A percentile compares a stretch with the other conserved stretches of the same genome.
phyloP scores from a whole-genome alignment of 1,139 yeast species.

The Pneumocystis canis region DNA sequence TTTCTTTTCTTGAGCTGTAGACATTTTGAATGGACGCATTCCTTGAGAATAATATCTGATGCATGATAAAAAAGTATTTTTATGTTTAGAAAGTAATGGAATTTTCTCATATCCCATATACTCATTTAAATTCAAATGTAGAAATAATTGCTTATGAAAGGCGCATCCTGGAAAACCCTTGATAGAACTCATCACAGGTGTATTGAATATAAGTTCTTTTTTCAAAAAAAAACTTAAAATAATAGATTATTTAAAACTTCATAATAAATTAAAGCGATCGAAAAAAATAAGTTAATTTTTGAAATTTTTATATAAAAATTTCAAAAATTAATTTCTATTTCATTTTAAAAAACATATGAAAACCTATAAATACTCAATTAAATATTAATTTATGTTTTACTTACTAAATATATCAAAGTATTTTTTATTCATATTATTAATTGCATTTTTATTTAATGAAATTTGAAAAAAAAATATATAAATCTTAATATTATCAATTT shows the following conservation, averaged over 20 bases:
- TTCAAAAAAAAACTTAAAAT: not conserved
- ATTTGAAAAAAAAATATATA: not conserved
- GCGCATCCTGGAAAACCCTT: not conserved
- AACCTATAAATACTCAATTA: not conserved
- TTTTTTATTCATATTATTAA: too few relatives aligned
- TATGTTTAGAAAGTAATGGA: not conserved
- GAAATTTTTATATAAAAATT: too few relatives aligned
- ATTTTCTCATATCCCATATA: not conserved
- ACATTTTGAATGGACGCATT: not conserved
- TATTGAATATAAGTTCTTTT: not conserved
- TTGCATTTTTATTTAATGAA: not conserved
- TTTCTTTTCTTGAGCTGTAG: not conserved
- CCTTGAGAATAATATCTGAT: not conserved
- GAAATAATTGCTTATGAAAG: not conserved
- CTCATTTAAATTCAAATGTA: not conserved
- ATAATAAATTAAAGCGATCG: not conserved
- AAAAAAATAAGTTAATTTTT: not conserved
- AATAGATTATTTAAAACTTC: not conserved
- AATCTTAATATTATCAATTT: too few relatives aligned
- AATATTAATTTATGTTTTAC: not conserved
- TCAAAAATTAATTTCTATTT: too few relatives aligned
- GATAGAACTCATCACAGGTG: not conserved
- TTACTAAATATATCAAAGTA: too few relatives aligned
- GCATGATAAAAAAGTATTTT: not conserved
- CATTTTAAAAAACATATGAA: not conserved